phyloP scores from a whole-genome alignment of 371 early-diverging fungal species.

The Mortierella polycephala region DNA sequence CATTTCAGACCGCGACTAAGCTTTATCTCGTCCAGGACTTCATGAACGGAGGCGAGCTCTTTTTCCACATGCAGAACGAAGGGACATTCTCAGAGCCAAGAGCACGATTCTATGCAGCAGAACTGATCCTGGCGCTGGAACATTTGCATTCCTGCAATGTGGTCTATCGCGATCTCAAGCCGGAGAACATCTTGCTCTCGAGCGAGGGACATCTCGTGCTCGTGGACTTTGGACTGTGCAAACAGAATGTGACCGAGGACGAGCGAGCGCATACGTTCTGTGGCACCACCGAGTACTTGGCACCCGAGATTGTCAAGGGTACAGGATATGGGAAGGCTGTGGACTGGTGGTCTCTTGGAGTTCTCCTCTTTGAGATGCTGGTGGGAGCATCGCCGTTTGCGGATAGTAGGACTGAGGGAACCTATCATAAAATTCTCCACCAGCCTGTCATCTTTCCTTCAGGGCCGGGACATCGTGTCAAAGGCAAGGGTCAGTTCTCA shows the following conservation, averaged over 20 bases:
- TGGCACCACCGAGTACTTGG: slow-evolving; percentile 77
- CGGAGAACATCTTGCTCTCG: slow-evolving; percentile 70
- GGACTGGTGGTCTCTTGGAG: slow-evolving; percentile 89
- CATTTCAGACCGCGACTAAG: slow-evolving; percentile 73
- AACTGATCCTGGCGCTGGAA: slow-evolving; percentile 73
- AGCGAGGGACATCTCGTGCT: slow-evolving; percentile 76
- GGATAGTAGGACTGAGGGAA: slow-evolving; percentile 57
- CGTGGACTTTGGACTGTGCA: slow-evolving; percentile 84
- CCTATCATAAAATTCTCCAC: slow-evolving; percentile 70
- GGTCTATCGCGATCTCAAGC: slow-evolving; percentile 73
- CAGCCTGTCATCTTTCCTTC: slow-evolving; percentile 66
- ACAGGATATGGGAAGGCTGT: slow-evolving; percentile 70
- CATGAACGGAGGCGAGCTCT: slow-evolving; percentile 82
- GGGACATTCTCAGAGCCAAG: slow-evolving; percentile 64
- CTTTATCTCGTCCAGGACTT: slow-evolving; percentile 80
- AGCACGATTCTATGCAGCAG: slow-evolving; percentile 73
- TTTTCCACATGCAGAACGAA: slow-evolving; percentile 70
- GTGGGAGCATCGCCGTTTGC: slow-evolving; percentile 76
- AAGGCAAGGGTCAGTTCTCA: background rate
- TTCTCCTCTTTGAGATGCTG: slow-evolving; percentile 79
- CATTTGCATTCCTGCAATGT: slow-evolving; percentile 73
- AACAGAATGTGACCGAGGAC: slow-evolving; percentile 69
- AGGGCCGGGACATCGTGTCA: background rate
- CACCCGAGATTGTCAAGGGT: slow-evolving; percentile 75
- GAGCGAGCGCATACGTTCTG: slow-evolving; percentile 76